Conservation (phyloP, 306 rosid genomes). For the Castanea mollissima region DNA sequence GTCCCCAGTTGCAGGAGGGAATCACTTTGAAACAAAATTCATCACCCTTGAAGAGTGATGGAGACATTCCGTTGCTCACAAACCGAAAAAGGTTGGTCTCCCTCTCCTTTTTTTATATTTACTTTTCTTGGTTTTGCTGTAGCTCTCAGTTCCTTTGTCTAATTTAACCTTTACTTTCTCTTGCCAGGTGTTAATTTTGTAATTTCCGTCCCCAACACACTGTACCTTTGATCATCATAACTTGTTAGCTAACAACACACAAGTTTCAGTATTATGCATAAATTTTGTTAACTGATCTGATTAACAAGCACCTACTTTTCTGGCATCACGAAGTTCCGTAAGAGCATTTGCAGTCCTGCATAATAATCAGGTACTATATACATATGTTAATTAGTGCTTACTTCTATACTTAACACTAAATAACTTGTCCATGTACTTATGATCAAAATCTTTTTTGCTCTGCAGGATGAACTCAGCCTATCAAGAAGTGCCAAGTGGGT, state of each 20-base stretch:
- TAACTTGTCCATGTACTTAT: conserved; percentile 39
- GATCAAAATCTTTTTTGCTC: conserved; percentile 20
- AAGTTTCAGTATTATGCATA: conserved; percentile 42
- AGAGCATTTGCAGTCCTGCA: conserved; percentile 14
- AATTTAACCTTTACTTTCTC: conserved; percentile 45
- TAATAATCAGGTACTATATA: conserved; percentile 38
- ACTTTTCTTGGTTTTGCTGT: conserved; percentile 60
- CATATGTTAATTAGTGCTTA: conserved; percentile 6
- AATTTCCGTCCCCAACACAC: conserved; percentile 45
- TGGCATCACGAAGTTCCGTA: conserved; percentile 37
- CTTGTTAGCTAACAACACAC: conserved; percentile 39
- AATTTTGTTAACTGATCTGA: conserved; percentile 44
- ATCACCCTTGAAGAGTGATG: conserved; percentile 53
- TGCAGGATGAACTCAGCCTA: conserved; percentile 53
- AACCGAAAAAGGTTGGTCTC: conserved; percentile 83
- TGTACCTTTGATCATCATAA: conserved; percentile 51
- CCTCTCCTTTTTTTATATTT: conserved; percentile 30
- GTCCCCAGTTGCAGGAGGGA: conserved; percentile 75
- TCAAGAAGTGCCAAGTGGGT: conserved; percentile 36
- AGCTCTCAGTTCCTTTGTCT: conserved; percentile 53
- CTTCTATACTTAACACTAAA: conserved; percentile 22
- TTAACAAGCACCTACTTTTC: conserved; percentile 47
- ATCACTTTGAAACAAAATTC: conserved; percentile 44
- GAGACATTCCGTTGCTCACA: conserved; percentile 84
- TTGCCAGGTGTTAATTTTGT: conserved; percentile 55